Evolutionary conservation across 495 filamentous ascomycete species (phyloP), one percentile per base, ranked within the genome.

Genomic region (Evansstolkia leycettana): DNA sequence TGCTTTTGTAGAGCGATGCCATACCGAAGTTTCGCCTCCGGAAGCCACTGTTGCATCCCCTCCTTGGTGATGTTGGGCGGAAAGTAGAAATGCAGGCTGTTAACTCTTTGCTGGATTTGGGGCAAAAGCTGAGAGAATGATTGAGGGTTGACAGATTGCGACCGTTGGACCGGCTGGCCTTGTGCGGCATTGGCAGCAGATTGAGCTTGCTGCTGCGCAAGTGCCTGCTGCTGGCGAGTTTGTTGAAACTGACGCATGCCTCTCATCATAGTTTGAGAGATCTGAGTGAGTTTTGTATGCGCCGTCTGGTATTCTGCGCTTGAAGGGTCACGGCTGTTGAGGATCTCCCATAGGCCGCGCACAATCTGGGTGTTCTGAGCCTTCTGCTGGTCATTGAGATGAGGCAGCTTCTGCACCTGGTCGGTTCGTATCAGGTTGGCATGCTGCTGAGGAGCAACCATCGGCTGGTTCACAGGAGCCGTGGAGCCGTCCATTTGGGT

Each of bases 321-420:
- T 11, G 73, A 67, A 5, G 63, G 53, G 6, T 70, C 58, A n/a
- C 71, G 65, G 11, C 48, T 69, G 28, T 80, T 76, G 25, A 87
- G 67, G 7, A 64, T 47, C 10, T 64, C 54, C 69, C 78, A 84
- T 7, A 87, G 54, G 10, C 44, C 51, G 12, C 68, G 65, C 9
- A 89, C 66, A 2, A 80, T 67, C 30, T 65, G 54, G 34, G 80
- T 69, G 39, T 85, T 84, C 48, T 81, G 78, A 7, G 46, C 37
- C 44, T 77, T 82, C 35, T 82, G 76, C 9, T 78, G 68, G 3
- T 76, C 68, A 9, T 52, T 59, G 34, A 75, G 60, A 45, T 64
- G 55, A 8, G 58, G 57, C 6, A 73, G 54, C 37, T 68, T 70
- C 36, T 62, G 58, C 7, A 73, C 65, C 32, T 70, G 62, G 14